Base-by-base conservation (phyloP, 805 yeast species). In the Saccharomycodes ludwigii region DNA sequence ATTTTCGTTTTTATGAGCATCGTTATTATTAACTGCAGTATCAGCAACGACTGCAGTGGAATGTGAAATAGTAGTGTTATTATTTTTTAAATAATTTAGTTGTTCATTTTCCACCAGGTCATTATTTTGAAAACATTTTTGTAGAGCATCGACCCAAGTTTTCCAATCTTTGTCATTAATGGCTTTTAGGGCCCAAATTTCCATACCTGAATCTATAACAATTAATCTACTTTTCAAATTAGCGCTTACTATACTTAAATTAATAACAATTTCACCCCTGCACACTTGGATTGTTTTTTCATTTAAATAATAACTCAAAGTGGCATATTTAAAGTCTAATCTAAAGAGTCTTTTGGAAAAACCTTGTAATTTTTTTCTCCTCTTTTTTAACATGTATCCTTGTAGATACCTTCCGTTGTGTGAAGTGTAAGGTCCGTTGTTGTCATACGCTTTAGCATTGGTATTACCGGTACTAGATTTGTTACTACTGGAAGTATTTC, bases 181-280 rank as follows among this genome's bases (percentile, higher is more conserved):
- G 0, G 96, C 81, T 44, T 80, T 82, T 38, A 88, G 61, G 23
- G 73, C 74, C 97, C 97, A 88, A 7, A 81, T 75, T 51, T 88
- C 97, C 73, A 88, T 76, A 3, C 97, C 97, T 0, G 96, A 84
- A 52, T 91, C 96, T 36, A 91, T 68, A 28, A 78, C 74, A 26
- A 91, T 74, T 45, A 81, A 77, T 32, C 71, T 58, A 16, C 72
- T 70, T 35, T 69, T 68, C 17, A 71, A 64, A 44, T 77, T 77
- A 0, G 94, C 94, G 35, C 86, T 71, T 2, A 91, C 74, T n/a
- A 80, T 80, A 3, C 94, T 75, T 29, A 79, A 67, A 32, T 70
- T 73, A 30, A 91, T 73, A 22, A 88, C 93, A 83, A 91, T 84
- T 47, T 83, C 85, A 35, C 98, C 98, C 35, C 97, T 67, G 30